A percentile compares a stretch with the other conserved stretches of the same genome.
Conservation (phyloP, 2,329 filamentous ascomycete genomes). For the Lasiodiplodia sp. region DNA sequence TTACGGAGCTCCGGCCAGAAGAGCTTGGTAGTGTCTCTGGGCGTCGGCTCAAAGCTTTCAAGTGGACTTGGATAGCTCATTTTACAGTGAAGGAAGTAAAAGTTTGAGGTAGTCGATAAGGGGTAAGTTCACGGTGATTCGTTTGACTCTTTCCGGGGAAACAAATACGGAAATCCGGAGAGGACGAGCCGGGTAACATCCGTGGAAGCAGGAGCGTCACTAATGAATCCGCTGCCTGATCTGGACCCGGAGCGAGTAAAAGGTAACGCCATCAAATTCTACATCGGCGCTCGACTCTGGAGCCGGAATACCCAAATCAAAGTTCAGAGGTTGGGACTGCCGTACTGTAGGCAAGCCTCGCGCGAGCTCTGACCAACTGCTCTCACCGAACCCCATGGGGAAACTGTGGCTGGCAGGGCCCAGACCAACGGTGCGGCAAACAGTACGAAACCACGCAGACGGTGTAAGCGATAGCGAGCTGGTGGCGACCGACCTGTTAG, state of each 20-base stretch:
- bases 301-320: constrained; percentile 2
- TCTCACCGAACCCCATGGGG: constrained; percentile 9
- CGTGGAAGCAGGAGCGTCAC: neutral
- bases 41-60: too few species aligned
- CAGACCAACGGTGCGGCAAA: neutral
- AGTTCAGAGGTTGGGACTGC: neutral
- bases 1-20: neutral
- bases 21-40: neutral
- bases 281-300: neutral
- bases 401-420: constrained; percentile 17
- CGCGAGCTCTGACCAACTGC: neutral
- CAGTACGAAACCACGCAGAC: neutral
- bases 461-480: neutral
- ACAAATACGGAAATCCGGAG: neutral
- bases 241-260: neutral
- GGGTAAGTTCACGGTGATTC: neutral
- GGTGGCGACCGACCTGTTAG: neutral
- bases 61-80: too few species aligned
- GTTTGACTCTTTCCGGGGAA: neutral
- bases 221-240: neutral
- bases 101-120: neutral
- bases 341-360: neutral
- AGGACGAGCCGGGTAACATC: neutral
- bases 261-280: neutral
- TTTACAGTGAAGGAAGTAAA: neutral